Base-by-base conservation (phyloP, 495 filamentous ascomycete species). In the Penicillium manginii region DNA sequence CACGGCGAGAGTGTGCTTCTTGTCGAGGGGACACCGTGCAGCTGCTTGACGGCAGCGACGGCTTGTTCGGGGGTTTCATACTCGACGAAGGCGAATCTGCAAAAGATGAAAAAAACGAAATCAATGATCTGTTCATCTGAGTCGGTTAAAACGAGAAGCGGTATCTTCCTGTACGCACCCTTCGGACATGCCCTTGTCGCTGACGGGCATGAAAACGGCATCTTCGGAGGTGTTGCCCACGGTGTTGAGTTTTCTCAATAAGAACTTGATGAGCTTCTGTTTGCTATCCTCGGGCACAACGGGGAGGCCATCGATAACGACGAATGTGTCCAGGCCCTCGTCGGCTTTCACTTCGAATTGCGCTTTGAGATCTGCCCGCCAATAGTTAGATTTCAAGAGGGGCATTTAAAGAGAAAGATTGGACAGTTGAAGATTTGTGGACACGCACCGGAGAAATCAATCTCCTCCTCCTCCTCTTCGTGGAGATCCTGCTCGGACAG, bases 291-390 rank as follows among this genome's bases (percentile, higher is more conserved):
- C 89, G 54, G 82, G 73, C 47, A 98, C 94, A 49, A 87, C 76
- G 55, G 94, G 94, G 33, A 97, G 84, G 61, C 94, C 94, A 76
- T 98, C 94, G 72, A 97, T 83, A 50, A 97, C 91, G 55, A 98
- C 87, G 65, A 98, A 98, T 60, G 91, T 88, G 70, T 98, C 94
- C 67, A 97, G 86, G 53, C 94, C 93, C 73, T 97, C 90, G 72
- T 98, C 93, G 50, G 97, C 82, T 65, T 93, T 91, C 40, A 97
- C 94, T 73, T 98, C 92, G 68, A 90, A 96, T 74, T 96, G 90
- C 69, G 91, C 92, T 68, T 86, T 82, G 59, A 98, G 83, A 78
- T 98, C 94, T 88, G 63, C 48, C 54, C 51, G 33, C 45, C 26
- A n/a, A 52, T 31, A 45, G 55, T 75, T 67, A 77, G 72, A n/a